These are phyloP conservation scores for Pseudocohnilembus persalinus DNA, from an alignment of 169 alveolate species.

Conservation along the genomic window DNA sequence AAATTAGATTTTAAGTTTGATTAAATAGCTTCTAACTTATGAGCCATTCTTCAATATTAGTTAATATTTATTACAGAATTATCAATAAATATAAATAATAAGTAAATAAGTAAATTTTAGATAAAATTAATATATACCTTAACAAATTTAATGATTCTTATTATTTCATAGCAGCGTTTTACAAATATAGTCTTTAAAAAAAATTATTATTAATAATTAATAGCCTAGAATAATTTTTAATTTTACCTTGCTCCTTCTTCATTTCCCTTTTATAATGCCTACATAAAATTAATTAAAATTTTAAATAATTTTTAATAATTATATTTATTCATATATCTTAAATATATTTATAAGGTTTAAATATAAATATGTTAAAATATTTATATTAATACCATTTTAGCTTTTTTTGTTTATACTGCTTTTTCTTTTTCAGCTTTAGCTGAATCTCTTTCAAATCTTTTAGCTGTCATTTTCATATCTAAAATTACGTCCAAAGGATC, in stretches of 20 bases:
- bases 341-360: background rate
- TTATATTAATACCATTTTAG: constrained; percentile 3
- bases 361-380: background rate
- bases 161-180: constrained; percentile 18
- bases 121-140: background rate
- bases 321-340: background rate
- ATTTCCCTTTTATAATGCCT: constrained; percentile 24
- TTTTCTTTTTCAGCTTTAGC: constrained; percentile 13
- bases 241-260: constrained; percentile 23
- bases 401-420: background rate
- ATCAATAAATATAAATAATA: background rate
- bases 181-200: constrained; percentile 7
- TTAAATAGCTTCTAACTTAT: background rate
- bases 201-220: too few species aligned
- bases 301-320: background rate
- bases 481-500: constrained; percentile 25
- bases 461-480: constrained; percentile 21
- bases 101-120: too few species aligned
- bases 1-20: background rate
- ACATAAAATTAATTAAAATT: background rate
- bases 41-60: constrained; percentile 6
- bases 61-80: background rate
- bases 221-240: background rate
- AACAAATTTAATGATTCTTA: constrained; percentile 3
- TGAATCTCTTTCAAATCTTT: constrained; percentile 21